These are phyloP conservation scores for Alternaria gaisen DNA, from an alignment of 2,329 filamentous ascomycete genomes.

Conservation along the genomic window DNA sequence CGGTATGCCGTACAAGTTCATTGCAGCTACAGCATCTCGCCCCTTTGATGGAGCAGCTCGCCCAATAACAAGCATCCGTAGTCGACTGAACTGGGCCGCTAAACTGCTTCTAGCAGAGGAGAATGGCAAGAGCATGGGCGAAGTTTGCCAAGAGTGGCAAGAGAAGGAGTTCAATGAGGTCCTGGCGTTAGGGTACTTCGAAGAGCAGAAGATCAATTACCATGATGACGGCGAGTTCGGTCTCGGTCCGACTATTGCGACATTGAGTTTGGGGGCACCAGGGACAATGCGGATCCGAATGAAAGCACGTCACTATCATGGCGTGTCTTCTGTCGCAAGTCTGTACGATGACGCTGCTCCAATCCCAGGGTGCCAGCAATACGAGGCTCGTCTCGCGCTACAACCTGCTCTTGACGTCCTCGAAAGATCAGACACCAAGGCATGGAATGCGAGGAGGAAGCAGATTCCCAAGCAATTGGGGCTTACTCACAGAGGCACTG, in stretches of 20 bases:
- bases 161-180: conserved; percentile 68
- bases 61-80: conserved; percentile 60
- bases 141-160: conserved; percentile 16
- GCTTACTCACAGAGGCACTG: conserved; percentile 40
- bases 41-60: conserved; percentile 42
- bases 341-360: conserved; percentile 45
- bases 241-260: conserved; percentile 69
- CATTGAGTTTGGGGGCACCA: conserved; percentile 65
- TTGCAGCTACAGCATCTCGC: conserved; percentile 58
- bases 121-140: conserved; percentile 16
- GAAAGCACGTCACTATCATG: conserved; percentile 61
- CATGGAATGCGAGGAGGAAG: conserved; percentile 40
- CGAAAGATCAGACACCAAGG: conserved; percentile 23
- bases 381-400: conserved; percentile 46
- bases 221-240: conserved; percentile 73
- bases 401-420: conserved; percentile 41
- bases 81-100: conserved; percentile 66
- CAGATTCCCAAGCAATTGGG: conserved; percentile 51
- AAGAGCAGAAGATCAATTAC: conserved; percentile 66
- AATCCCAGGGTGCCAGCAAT: conserved; percentile 41
- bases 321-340: conserved; percentile 42
- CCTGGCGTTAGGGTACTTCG: conserved; percentile 69
- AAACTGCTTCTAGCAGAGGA: conserved; percentile 50
- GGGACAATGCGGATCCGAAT: conserved; percentile 67
- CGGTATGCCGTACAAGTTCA: conserved; percentile 73